Evolutionary conservation across 179 eudicot genomes (phyloP).

Genomic region (Nepenthes alata): DNA sequence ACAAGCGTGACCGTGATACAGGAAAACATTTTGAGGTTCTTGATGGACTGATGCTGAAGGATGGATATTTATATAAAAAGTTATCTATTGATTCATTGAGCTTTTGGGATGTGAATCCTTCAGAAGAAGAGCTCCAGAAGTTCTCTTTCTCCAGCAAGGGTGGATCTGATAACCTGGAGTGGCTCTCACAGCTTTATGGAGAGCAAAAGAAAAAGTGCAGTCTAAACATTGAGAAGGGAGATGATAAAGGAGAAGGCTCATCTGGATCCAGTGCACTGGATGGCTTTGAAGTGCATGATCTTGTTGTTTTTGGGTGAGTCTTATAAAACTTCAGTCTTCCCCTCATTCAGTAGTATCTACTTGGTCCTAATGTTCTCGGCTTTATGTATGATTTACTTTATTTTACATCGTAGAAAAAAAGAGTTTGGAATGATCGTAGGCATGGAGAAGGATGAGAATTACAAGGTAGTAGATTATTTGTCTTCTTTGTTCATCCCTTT

Average conservation of each 20-base stretch:
- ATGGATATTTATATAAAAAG: constrained; percentile 79
- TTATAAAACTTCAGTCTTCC: background rate
- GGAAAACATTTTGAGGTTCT: constrained; percentile 62
- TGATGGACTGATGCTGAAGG: constrained; percentile 77
- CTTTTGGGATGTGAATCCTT: constrained; percentile 63
- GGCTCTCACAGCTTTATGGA: constrained; percentile 83
- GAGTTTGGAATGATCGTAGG: constrained; percentile 77
- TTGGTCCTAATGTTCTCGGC: background rate
- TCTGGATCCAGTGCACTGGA: constrained; percentile 36
- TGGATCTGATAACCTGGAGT: constrained; percentile 57
- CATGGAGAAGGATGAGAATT: constrained; percentile 63
- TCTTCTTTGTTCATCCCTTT: background rate
- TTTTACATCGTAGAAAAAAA: constrained; percentile 44
- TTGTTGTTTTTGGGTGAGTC: constrained; percentile 73
- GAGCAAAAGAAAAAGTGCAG: constrained; percentile 37
- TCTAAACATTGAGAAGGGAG: constrained; percentile 26
- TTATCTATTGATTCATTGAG: constrained; percentile 67
- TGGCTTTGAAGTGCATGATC: constrained; percentile 68
- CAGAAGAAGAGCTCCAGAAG: constrained; percentile 74
- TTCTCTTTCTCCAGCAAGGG: constrained; percentile 51
- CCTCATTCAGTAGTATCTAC: background rate
- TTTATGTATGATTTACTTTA: constrained; percentile 1
- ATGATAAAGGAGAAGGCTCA: constrained; percentile 56
- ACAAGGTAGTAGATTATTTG: constrained; percentile 42
- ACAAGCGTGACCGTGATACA: constrained; percentile 75